phyloP scores from a whole-genome alignment of 116 monocot genomes.

The Trichopus zeylanicus region DNA sequence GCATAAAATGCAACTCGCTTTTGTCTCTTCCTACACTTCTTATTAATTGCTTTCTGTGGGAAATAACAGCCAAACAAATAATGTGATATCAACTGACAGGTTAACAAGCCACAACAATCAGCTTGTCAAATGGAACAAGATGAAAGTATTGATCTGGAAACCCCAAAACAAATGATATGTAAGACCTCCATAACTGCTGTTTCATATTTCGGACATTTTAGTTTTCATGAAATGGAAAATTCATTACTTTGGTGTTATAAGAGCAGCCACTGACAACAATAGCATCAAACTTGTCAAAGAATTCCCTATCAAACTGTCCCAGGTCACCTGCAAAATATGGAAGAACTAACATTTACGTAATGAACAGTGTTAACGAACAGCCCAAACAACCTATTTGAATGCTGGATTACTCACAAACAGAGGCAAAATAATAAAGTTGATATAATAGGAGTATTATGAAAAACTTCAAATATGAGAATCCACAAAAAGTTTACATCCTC shows the following conservation, averaged over 20 bases:
- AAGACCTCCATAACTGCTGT: not conserved
- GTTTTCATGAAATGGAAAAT: not conserved
- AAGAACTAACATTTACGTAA: not conserved
- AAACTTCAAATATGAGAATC: too few relatives aligned
- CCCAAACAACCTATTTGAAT: not conserved
- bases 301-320: constrained; percentile 52
- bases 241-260: constrained; percentile 45
- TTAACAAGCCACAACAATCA: not conserved
- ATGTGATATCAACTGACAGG: not conserved
- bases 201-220: not conserved
- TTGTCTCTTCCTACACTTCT: constrained; percentile 61
- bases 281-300: constrained; percentile 89
- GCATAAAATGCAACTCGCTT: constrained; percentile 76
- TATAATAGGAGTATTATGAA: too few relatives aligned
- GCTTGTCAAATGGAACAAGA: not conserved
- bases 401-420: too few relatives aligned
- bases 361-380: too few relatives aligned
- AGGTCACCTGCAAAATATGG: constrained; percentile 59
- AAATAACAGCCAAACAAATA: not conserved
- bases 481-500: too few relatives aligned
- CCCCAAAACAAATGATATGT: not conserved
- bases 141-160: not conserved
- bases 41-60: constrained; percentile 57
- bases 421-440: too few relatives aligned
- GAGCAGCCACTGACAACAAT: constrained; percentile 62